Evolutionary conservation across 352 stramenopile genomes (phyloP), one percentile per base, ranked within the genome.

Genomic region (Phytophthora boehmeriae): DNA sequence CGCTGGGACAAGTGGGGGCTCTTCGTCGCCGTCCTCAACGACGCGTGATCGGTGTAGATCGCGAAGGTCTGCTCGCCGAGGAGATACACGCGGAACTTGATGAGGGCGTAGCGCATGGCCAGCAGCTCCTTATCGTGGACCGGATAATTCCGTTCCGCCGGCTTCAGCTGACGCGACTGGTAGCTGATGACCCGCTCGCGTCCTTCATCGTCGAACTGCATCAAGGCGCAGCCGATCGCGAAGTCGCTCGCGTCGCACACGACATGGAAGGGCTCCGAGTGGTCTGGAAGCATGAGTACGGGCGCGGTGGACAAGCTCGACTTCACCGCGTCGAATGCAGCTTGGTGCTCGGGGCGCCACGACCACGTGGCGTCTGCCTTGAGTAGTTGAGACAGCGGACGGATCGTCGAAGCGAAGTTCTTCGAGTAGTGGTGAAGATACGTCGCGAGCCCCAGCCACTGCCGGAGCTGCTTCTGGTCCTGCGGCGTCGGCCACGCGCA

Each of bases 81-180:
- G 0, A 76, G 30, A 23, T 76, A 59, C 0, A 76, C 58, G 2
- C 58, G 23, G 27, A 79, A 74, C 45, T 79, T 79, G 5, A 69
- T 47, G 0, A 75, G 46, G 0, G 59, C 38, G 20, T 75, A 75
- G 4, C 38, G 28, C 64, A 75, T 78, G 0, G 65, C 54, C 0
- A 75, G 20, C 0, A 78, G 16, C 35, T 64, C 54, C 34, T 69
- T 59, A 42, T 8, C 25, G 25, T 30, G 25, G 3, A 30, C 25
- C 63, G 68, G 57, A 10, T 76, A 73, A 44, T 68, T 67, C 2
- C 11, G 8, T 53, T 78, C 70, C 4, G 55, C 60, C 0, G 54
- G 4, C n/a, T 73, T 57, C 0, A 75, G 35, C 14, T 74, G 63
- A 0, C 63, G 54, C 2, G 68, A 69, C 54, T 77, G 52, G 34